Conservation (phyloP, 495 filamentous ascomycete species). For the Tetracladium setigerum region DNA sequence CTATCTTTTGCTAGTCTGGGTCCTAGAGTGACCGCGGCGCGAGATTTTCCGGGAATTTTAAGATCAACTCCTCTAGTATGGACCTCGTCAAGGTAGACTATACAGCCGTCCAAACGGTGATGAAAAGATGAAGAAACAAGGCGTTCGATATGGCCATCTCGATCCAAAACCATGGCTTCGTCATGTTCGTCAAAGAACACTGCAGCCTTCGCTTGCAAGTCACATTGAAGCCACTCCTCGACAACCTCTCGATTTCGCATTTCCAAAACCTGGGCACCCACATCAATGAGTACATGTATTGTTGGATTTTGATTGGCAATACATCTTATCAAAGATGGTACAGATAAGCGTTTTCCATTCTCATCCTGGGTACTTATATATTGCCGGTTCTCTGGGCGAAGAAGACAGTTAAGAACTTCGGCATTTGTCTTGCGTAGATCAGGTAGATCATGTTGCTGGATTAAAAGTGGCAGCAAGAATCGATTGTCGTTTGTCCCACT, state of each 20-base stretch:
- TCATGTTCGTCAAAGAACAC: conserved; percentile 46
- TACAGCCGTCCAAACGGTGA: conserved; percentile 47
- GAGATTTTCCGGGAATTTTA: conserved; percentile 46
- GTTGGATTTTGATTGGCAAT: conserved; percentile 24
- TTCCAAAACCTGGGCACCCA: conserved; percentile 64
- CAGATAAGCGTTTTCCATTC: conserved; percentile 33
- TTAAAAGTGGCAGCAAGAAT: conserved; percentile 43
- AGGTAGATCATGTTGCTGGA: conserved; percentile 46
- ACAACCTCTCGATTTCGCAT: conserved; percentile 47
- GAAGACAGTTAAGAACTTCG: conserved; percentile 46
- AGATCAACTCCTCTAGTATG: conserved; percentile 70
- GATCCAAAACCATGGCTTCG: conserved; percentile 34
- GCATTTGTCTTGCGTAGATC: conserved; percentile 55
- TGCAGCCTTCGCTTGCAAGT: conserved; percentile 37
- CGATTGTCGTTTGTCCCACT: conserved; percentile 64
- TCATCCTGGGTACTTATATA: conserved; percentile 29
- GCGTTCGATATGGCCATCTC: conserved; percentile 33
- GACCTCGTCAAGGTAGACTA: conserved; percentile 64
- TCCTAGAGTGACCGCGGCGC: conserved; percentile 62
- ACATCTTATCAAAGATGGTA: conserved; percentile 34
- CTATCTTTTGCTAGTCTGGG: conserved; percentile 58
- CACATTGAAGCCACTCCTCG: conserved; percentile 30
- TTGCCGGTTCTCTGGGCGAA: conserved; percentile 43
- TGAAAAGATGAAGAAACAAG: conserved; percentile 53
- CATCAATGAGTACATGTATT: conserved; percentile 56